phyloP scores from a whole-genome alignment of 192 early-diverging fungal genomes.

The Coemansia sp. region DNA sequence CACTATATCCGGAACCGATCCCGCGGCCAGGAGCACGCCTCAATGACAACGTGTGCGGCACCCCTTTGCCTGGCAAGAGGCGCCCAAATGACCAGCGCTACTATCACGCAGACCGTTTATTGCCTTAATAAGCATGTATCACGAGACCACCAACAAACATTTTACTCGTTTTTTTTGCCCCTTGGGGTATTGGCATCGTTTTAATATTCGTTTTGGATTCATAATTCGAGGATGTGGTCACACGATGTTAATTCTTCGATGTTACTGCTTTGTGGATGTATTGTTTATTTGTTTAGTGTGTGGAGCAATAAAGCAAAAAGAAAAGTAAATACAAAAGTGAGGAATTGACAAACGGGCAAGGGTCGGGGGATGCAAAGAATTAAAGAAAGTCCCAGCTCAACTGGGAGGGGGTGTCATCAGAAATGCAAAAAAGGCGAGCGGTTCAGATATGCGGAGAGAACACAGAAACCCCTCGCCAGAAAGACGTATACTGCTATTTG shows the following conservation, averaged over 20 bases:
- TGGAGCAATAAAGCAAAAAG: conserved; percentile 3
- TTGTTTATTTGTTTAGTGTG: conserved; percentile 7
- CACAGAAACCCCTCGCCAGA: background rate
- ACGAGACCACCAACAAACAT: background rate
- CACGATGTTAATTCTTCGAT: background rate
- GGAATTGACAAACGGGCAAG: too few relatives aligned
- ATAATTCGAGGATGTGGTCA: background rate
- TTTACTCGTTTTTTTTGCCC: too few relatives aligned
- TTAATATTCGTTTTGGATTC: background rate
- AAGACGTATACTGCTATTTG: conserved; percentile 1
- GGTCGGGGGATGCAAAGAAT: too few relatives aligned
- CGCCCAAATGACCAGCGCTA: background rate
- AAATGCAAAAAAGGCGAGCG: too few relatives aligned
- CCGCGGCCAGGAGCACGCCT: conserved; percentile 31
- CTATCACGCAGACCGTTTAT: background rate
- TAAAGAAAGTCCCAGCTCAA: too few relatives aligned
- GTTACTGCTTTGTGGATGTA: background rate
- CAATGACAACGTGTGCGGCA: background rate
- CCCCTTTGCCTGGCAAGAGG: background rate
- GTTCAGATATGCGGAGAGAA: background rate
- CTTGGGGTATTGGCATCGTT: too few relatives aligned
- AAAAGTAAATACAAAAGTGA: background rate
- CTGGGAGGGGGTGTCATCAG: too few relatives aligned
- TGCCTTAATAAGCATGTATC: background rate
- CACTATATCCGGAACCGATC: conserved; percentile 43